Base-by-base conservation (phyloP, 257 asterid species). In the Nicotiana attenuata region DNA sequence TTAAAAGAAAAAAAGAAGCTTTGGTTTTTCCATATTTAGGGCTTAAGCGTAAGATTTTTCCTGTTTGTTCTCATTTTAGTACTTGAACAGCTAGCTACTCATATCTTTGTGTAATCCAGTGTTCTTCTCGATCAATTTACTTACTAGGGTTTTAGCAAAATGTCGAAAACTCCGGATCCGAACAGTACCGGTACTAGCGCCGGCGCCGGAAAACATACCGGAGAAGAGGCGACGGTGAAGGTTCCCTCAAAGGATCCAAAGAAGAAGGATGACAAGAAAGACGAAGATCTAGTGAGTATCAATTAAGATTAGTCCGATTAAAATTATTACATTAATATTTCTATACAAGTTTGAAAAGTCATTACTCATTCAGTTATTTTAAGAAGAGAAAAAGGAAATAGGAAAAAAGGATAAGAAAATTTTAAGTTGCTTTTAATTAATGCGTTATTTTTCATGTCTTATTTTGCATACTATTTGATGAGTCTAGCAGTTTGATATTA, bases 201-300 rank as follows among this genome's bases (percentile, higher is more conserved):
- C 75, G 71, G 67, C 69, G 35, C n/a, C 29, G 31, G 68, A 16
- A 71, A 71, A 71, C 20, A 57, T 3, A 81, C 91, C 86, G 86
- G 75, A 35, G 95, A 93, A 61, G 95, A 87, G 80, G 85, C 94
- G 4, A 28, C 90, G 5, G 82, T 60, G 67, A 92, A 91, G 89
- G 87, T 83, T 8, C 96, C 97, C 14, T 57, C 97, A 1, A 93
- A 93, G 83, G 98, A 94, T 87, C 89, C 64, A 0, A 93, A 94
- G 85, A 94, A 92, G 89, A 94, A 92, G 90, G 97, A 92, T 17
- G 96, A 92, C 3, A 91, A 92, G 87, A 91, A 94, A 78, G 97
- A 94, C 64, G 98, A 96, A 83, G 94, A 96, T 89, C 97, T 92
- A n/a, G 99, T 96, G 81, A 88, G 98, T 87, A 76, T 77, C 80